Percentiles rank a stretch among this genome's conserved stretches.
phyloP scores from a whole-genome alignment of 176 grass and related monocot genomes.

The Raddia guianensis region DNA sequence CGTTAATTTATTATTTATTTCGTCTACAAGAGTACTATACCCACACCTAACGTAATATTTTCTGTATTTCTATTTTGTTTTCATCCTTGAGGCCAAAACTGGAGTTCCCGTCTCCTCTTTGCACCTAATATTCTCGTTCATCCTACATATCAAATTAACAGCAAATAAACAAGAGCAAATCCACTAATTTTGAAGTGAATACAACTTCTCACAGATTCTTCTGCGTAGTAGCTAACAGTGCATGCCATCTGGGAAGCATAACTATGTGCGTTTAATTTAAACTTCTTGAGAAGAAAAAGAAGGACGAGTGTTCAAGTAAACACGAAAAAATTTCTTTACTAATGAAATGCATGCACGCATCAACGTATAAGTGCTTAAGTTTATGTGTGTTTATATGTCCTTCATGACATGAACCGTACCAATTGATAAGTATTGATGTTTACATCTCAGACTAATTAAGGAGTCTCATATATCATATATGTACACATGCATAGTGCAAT shows the following conservation, averaged over 20 bases:
- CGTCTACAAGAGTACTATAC: constrained; percentile 14
- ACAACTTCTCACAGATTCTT: constrained; percentile 47
- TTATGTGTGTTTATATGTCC: background rate
- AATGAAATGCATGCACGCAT: background rate
- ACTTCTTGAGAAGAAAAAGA: background rate
- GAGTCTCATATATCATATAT: background rate
- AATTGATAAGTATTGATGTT: background rate
- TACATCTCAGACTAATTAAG: background rate
- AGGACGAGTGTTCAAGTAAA: constrained; percentile 20
- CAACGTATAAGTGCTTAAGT: background rate
- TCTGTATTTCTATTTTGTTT: constrained; percentile 35
- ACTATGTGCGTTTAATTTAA: background rate
- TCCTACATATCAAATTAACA: constrained; percentile 15
- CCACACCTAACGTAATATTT: constrained; percentile 43
- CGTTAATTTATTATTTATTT: constrained; percentile 12
- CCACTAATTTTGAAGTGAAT: constrained; percentile 13
- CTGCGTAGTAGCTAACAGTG: constrained; percentile 41
- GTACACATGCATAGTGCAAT: too few relatives aligned
- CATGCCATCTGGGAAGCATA: constrained; percentile 1
- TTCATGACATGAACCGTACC: background rate
- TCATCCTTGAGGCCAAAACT: constrained; percentile 38
- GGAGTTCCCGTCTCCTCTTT: constrained; percentile 33
- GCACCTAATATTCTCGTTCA: constrained; percentile 55
- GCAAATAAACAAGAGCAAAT: constrained; percentile 4
- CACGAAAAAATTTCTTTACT: background rate